A percentile compares a stretch with the other conserved stretches of the same genome.
These are phyloP conservation scores for Diplodia scrobiculata DNA, from an alignment of 2,329 filamentous ascomycete species.

Conservation along the genomic window DNA sequence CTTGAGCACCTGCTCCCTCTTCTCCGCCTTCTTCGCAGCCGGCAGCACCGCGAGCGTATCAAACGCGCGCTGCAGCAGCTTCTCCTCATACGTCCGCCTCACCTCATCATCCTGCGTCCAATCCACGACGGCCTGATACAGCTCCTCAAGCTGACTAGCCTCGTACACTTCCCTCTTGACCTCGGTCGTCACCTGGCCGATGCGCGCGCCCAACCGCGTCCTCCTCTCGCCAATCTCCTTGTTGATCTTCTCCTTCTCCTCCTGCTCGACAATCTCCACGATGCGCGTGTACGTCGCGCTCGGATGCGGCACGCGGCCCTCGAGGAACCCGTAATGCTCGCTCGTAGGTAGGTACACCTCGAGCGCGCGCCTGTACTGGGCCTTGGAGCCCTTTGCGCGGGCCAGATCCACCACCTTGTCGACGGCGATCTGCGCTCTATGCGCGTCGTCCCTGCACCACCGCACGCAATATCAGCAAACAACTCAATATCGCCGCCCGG, in stretches of 20 bases:
- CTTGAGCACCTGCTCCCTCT: constrained; percentile 72
- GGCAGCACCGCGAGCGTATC: constrained; percentile 73
- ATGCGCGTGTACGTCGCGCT: constrained; percentile 78
- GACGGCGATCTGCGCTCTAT: constrained; percentile 64
- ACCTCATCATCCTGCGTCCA: constrained; percentile 88
- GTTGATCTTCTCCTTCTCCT: constrained; percentile 88
- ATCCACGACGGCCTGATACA: constrained; percentile 83
- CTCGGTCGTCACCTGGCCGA: constrained; percentile 80
- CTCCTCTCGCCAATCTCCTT: constrained; percentile 84
- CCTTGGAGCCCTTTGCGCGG: constrained; percentile 68
- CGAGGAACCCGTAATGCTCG: constrained; percentile 76
- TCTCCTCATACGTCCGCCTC: constrained; percentile 85
- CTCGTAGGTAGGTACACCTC: constrained; percentile 72
- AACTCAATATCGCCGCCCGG: not conserved
- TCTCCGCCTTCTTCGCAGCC: constrained; percentile 66
- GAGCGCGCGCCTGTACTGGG: constrained; percentile 75
- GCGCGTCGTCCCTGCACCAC: constrained; percentile 56
- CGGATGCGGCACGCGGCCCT: constrained; percentile 80
- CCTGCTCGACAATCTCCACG: constrained; percentile 77
- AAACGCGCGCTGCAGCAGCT: constrained; percentile 77
- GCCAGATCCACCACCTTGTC: constrained; percentile 79
- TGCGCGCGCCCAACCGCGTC: constrained; percentile 79
- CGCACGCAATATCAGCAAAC: not conserved
- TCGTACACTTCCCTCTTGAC: constrained; percentile 83
- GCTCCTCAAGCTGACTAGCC: constrained; percentile 72